Percentiles rank a stretch among this genome's conserved stretches.
These are phyloP conservation scores for Fomitopsis serialis DNA, from an alignment of 768 basidiomycete genomes.

Conservation along the genomic window DNA sequence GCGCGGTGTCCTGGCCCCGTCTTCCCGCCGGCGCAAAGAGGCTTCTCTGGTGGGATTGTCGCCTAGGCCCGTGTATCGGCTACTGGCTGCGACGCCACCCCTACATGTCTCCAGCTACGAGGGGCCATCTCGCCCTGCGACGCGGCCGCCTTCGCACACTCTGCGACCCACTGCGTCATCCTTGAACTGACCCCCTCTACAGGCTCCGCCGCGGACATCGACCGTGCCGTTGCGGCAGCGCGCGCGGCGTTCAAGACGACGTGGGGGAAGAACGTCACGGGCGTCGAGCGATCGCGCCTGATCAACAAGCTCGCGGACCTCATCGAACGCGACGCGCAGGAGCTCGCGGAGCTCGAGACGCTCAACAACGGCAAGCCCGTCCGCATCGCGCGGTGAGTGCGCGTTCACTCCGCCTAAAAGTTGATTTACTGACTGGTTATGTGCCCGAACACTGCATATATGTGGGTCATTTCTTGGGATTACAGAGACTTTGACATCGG, in stretches of 20 bases:
- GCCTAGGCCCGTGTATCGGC: too few relatives aligned
- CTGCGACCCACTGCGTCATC: neutral
- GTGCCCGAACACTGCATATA: too few relatives aligned
- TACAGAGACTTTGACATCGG: conserved; percentile 75
- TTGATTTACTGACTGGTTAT: neutral
- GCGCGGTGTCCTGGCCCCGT: too few relatives aligned
- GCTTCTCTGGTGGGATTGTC: too few relatives aligned
- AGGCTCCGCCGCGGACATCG: conserved; percentile 75
- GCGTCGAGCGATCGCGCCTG: conserved; percentile 73
- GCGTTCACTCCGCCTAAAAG: neutral
- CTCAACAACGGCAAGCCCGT: conserved; percentile 94
- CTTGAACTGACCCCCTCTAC: neutral
- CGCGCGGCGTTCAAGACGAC: conserved; percentile 77
- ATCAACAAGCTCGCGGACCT: conserved; percentile 86
- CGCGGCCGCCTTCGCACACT: neutral
- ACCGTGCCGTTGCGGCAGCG: conserved; percentile 78
- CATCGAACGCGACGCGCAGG: conserved; percentile 79
- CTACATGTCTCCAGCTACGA: neutral
- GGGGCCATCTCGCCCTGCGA: neutral
- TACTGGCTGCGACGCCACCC: too few relatives aligned
- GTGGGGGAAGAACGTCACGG: conserved; percentile 89
- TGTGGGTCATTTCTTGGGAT: too few relatives aligned
- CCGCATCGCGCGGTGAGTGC: conserved; percentile 41
- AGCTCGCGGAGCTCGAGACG: conserved; percentile 78
- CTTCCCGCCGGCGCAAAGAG: too few relatives aligned